Percentiles rank a stretch among this genome's conserved stretches.
Conservation (phyloP, 2,329 filamentous ascomycete genomes). For the Aspergillus fructus region DNA sequence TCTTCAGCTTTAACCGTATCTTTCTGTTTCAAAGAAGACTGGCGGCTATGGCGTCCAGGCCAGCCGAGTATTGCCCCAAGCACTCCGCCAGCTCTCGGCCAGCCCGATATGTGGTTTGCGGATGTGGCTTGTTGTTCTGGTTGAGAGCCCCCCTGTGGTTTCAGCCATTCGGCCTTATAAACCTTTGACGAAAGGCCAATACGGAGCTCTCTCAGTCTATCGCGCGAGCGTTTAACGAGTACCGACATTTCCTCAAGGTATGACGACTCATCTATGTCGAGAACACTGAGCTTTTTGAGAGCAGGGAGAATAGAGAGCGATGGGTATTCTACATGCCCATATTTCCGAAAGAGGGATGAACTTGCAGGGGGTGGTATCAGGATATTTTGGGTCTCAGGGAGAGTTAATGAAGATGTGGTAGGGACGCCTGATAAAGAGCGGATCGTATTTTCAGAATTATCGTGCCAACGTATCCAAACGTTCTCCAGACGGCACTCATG, state of each 20-base stretch:
- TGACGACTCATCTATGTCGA: conserved; percentile 79
- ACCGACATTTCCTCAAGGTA: conserved; percentile 82
- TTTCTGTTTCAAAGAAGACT: conserved; percentile 5
- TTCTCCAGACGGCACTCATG: conserved; percentile 67
- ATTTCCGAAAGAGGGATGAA: conserved; percentile 48
- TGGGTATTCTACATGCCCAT: conserved; percentile 69
- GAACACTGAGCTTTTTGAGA: conserved; percentile 70
- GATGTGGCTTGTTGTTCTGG: conserved; percentile 13
- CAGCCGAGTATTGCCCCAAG: conserved; percentile 30
- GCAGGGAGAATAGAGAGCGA: conserved; percentile 76
- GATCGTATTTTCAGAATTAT: conserved; percentile 58
- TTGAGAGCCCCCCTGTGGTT: conserved; percentile 20
- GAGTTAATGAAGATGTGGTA: conserved; percentile 17
- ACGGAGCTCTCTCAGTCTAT: conserved; percentile 67
- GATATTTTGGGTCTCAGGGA: conserved; percentile 19
- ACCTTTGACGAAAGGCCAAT: conserved; percentile 63
- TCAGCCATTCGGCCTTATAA: conserved; percentile 29
- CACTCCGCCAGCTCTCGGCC: conserved; percentile 35
- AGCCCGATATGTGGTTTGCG: conserved; percentile 17
- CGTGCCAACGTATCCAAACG: conserved; percentile 81
- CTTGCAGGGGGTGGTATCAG: conserved; percentile 18
- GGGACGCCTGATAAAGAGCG: conserved; percentile 18
- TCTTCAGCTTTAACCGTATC: background rate
- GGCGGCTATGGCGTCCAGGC: background rate
- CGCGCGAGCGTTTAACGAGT: conserved; percentile 69